Evolutionary conservation across 2,329 filamentous ascomycete species (phyloP).

Genomic region (Paraconiothyrium sp.): DNA sequence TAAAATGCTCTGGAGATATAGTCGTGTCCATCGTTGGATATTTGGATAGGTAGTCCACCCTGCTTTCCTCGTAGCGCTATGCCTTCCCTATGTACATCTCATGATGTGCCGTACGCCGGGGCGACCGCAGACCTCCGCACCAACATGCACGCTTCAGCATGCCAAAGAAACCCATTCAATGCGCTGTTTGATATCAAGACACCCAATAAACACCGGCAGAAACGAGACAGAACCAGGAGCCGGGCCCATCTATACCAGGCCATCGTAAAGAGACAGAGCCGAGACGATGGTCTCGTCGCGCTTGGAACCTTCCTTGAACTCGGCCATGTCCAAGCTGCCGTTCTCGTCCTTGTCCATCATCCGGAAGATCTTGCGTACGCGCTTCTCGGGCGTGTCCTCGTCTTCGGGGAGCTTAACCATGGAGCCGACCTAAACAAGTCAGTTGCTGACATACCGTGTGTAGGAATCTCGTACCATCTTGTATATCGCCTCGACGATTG

Average conservation of each 20-base stretch:
- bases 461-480: slow-evolving; percentile 80
- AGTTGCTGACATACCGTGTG: neutral
- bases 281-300: slow-evolving; percentile 99
- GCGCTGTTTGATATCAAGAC: slow-evolving; percentile 52
- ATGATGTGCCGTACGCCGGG: slow-evolving; percentile 45
- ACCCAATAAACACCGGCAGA: slow-evolving; percentile 44
- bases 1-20: slow-evolving; percentile 7
- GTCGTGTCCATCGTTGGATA: slow-evolving; percentile 10
- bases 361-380: slow-evolving; percentile 96
- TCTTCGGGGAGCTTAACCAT: slow-evolving; percentile 99
- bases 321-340: slow-evolving; percentile 92
- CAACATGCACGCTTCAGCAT: slow-evolving; percentile 36
- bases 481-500: slow-evolving; percentile 99
- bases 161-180: slow-evolving; percentile 46
- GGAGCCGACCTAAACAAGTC: slow-evolving; percentile 77
- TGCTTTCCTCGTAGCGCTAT: slow-evolving; percentile 16
- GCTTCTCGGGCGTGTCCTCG: slow-evolving; percentile 98
- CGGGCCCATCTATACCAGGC: slow-evolving; percentile 72
- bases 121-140: slow-evolving; percentile 38
- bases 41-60: slow-evolving; percentile 13
- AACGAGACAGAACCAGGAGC: slow-evolving; percentile 34
- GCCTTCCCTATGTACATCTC: slow-evolving; percentile 46
- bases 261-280: slow-evolving; percentile 94
- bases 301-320: slow-evolving; percentile 99
- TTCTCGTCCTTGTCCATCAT: slow-evolving; percentile 99